Evolutionary conservation across 2,329 filamentous ascomycete species (phyloP), one percentile per base, ranked within the genome.

Genomic region (Ceratocystis alfenasii): DNA sequence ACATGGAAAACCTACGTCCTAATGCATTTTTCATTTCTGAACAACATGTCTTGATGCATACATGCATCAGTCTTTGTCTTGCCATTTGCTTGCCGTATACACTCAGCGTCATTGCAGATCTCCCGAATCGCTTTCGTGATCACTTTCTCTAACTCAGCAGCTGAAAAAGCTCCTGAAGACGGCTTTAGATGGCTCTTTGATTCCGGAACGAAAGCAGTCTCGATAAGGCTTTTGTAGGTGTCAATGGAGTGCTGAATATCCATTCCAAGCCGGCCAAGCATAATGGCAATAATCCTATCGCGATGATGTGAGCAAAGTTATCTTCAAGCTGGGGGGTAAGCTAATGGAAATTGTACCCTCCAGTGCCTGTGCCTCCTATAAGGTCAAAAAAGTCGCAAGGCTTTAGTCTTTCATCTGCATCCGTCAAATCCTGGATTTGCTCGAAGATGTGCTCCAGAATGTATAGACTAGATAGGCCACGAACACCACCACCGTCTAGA

Each of bases 281-380:
- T 50, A 7, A 50, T 22, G 17, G 46, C 46, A 15, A 50, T 22
- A 22, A 50, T 17, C 2, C 46, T 50, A 1, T 6, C 4, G 5
- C 2, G 1, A 5, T 28, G 0, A 5, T 28, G 28, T 28, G 10
- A n/a, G 10, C 3, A 5, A 50, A 8, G 17, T n/a, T 50, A 20
- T 50, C 12, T 28, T 46, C 2, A 12, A 12, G n/a, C 3, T 74
- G 2, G 15, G 25, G 63, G 6, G 20, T 36, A 22, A 28, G 20
- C 30, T 2, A n/a, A 28, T 28, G 28, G 3, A 28, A 12, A 12
- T 33, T 62, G 20, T 63, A 72, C 71, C 71, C 71, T 50, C 72
- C 71, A 1, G 72, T 73, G 63, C 72, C 72, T 30, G 72, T 74
- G n/a, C 72, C 72, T 48, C 71, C 72, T 55, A 73, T 72, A 17